A percentile compares a stretch with the other conserved stretches of the same genome.
Conservation (phyloP, 192 early-diverging fungal genomes). For the Fimicolochytrium jonesii region DNA sequence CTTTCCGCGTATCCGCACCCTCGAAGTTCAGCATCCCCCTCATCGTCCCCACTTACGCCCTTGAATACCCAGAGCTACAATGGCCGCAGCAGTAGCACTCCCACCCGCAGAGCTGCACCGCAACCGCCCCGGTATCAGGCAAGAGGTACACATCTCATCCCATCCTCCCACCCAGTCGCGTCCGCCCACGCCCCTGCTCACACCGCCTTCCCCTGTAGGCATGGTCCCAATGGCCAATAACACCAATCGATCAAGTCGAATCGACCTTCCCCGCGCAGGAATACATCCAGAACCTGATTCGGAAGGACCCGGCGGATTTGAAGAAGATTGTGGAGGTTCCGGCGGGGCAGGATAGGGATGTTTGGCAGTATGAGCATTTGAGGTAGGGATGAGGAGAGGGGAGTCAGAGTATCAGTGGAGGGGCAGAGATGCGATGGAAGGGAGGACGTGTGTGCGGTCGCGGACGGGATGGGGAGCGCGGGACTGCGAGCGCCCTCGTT, state of each 20-base stretch:
- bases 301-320: conserved; percentile 59
- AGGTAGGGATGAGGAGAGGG: too few species aligned
- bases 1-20: too few species aligned
- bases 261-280: conserved; percentile 71
- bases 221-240: conserved; percentile 31
- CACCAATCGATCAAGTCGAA: conserved; percentile 58
- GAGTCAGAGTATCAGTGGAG: too few species aligned
- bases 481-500: too few species aligned
- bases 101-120: too few species aligned
- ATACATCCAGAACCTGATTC: conserved; percentile 73
- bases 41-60: too few species aligned
- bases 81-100: too few species aligned
- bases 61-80: too few species aligned
- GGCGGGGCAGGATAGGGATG: conserved; percentile 47
- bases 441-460: too few species aligned
- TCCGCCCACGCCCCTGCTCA: neutral
- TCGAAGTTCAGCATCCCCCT: too few species aligned
- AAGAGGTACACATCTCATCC: neutral
- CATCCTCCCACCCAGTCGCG: neutral
- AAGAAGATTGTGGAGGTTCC: conserved; percentile 62
- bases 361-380: conserved; percentile 91
- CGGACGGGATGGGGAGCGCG: too few species aligned
- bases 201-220: conserved; percentile 20
- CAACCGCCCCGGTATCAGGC: conserved; percentile 22
- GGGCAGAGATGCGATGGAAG: too few species aligned